Conservation (phyloP, 2,329 filamentous ascomycete species). For the Cladosporium sp. region DNA sequence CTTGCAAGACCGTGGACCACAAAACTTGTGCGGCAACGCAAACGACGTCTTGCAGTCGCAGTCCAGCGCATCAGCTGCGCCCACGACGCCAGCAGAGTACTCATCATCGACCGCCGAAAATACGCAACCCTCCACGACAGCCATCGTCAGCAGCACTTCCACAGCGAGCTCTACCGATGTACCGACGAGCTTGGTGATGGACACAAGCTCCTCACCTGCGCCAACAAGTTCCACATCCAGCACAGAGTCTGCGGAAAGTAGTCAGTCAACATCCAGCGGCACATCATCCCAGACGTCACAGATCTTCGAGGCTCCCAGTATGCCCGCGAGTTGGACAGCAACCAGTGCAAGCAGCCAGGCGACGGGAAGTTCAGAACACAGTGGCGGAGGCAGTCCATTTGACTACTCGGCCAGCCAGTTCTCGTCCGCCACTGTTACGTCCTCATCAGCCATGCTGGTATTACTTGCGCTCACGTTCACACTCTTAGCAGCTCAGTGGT, state of each 20-base stretch:
- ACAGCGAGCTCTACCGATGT: constrained; percentile 24
- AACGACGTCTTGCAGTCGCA: constrained; percentile 22
- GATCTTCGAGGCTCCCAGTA: constrained; percentile 13
- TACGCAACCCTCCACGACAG: neutral
- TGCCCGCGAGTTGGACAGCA: constrained; percentile 22
- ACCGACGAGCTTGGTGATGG: constrained; percentile 21
- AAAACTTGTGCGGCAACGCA: constrained; percentile 41
- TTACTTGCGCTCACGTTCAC: constrained; percentile 15
- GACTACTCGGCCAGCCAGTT: constrained; percentile 32
- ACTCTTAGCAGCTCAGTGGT: neutral
- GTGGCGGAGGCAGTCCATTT: constrained; percentile 49
- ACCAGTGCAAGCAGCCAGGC: constrained; percentile 29
- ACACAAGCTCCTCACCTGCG: constrained; percentile 23
- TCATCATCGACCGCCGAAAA: constrained; percentile 19
- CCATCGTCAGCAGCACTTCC: constrained; percentile 18
- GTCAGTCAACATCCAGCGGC: neutral
- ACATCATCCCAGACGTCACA: neutral
- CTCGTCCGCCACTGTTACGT: constrained; percentile 14
- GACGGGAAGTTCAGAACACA: constrained; percentile 34
- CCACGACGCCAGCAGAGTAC: constrained; percentile 12
- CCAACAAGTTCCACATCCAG: constrained; percentile 5
- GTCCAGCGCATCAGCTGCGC: constrained; percentile 17
- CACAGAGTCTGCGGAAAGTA: neutral
- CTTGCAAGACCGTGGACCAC: constrained; percentile 41
- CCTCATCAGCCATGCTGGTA: constrained; percentile 16